Conservation (phyloP, 192 early-diverging fungal species). For the Coemansia sp. region DNA sequence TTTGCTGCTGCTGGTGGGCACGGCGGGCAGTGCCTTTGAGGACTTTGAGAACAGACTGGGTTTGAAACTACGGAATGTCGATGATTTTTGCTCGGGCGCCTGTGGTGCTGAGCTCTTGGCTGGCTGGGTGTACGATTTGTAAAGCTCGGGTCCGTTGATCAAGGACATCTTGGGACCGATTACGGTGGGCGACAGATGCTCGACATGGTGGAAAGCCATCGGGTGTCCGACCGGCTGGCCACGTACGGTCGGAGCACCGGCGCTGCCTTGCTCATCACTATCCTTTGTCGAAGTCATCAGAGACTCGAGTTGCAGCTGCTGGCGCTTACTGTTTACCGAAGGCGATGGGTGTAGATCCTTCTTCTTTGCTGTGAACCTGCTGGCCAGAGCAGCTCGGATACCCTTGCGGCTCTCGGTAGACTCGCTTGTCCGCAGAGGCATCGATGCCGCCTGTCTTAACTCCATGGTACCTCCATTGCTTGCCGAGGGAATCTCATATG, state of each 20-base stretch:
- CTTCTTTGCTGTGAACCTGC: constrained; percentile 42
- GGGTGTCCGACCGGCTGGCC: constrained; percentile 45
- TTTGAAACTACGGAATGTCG: constrained; percentile 41
- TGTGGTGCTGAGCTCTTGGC: not conserved
- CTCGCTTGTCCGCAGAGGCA: constrained; percentile 7
- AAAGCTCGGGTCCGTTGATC: constrained; percentile 24
- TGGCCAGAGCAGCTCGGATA: constrained; percentile 35
- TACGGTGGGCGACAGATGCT: constrained; percentile 43
- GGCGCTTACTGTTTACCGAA: constrained; percentile 35
- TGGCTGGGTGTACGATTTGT: constrained; percentile 9
- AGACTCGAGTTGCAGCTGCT: constrained; percentile 49
- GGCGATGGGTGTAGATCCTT: constrained; percentile 33
- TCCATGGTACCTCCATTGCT: constrained; percentile 28
- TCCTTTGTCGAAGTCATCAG: constrained; percentile 28
- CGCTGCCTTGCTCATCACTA: constrained; percentile 10
- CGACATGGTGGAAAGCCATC: constrained; percentile 48
- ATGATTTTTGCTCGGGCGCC: not conserved
- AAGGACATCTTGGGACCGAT: constrained; percentile 38
- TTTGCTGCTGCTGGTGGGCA: not conserved
- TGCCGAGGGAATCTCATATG: constrained; percentile 38
- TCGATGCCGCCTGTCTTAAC: constrained; percentile 9
- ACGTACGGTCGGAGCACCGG: constrained; percentile 28
- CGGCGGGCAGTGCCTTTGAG: not conserved
- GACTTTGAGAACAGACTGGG: constrained; percentile 38
- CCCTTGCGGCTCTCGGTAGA: constrained; percentile 25